Percentiles rank a stretch among this genome's conserved stretches.
Conservation (phyloP, 2,329 filamentous ascomycete species). For the Bipolaris bicolor region DNA sequence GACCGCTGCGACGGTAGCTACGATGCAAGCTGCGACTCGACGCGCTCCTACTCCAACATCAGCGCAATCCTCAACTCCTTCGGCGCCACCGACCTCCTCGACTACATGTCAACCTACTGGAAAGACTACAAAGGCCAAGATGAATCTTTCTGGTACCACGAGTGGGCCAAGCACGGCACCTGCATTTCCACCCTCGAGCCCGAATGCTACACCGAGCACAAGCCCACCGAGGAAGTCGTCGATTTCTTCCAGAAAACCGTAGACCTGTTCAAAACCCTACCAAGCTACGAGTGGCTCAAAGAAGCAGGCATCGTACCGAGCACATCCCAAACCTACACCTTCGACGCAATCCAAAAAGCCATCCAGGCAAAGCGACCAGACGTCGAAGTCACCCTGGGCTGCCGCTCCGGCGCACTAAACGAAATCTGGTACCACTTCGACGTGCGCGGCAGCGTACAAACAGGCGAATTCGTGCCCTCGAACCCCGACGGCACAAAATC, state of each 20-base stretch:
- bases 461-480: conserved; percentile 65
- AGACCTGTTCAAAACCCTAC: conserved; percentile 68
- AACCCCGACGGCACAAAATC: conserved; percentile 64
- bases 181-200: conserved; percentile 73
- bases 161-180: conserved; percentile 76
- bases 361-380: conserved; percentile 60
- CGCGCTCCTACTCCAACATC: conserved; percentile 69
- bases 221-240: conserved; percentile 66
- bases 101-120: conserved; percentile 75
- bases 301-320: conserved; percentile 66
- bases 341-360: conserved; percentile 64
- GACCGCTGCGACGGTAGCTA: conserved; percentile 71
- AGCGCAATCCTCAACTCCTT: conserved; percentile 64
- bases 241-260: conserved; percentile 73
- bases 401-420: conserved; percentile 56
- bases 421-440: conserved; percentile 70
- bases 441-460: conserved; percentile 63
- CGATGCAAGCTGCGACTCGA: conserved; percentile 68
- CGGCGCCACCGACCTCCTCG: conserved; percentile 62
- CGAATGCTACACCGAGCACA: conserved; percentile 65
- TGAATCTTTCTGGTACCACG: conserved; percentile 71
- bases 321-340: conserved; percentile 63
- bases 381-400: conserved; percentile 66
- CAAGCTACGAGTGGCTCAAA: conserved; percentile 68
- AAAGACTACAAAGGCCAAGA: conserved; percentile 70